Evolutionary conservation across 306 rosid species (phyloP).

Genomic region (Prunus fruticosa): DNA sequence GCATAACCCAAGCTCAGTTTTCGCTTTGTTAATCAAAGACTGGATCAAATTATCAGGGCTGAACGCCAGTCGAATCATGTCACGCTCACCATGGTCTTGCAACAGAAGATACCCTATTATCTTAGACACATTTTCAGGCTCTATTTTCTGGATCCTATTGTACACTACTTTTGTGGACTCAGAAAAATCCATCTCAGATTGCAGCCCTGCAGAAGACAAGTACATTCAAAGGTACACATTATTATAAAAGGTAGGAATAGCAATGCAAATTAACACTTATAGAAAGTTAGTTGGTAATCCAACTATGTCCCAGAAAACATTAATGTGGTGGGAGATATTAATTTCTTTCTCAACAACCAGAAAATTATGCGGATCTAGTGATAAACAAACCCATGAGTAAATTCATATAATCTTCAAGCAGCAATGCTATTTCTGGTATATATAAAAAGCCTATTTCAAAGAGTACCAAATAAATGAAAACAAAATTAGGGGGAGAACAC

Average conservation of each 20-base stretch:
- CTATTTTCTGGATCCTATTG: constrained; percentile 33
- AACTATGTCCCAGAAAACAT: neutral
- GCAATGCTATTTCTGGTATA: neutral
- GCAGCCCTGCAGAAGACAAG: constrained; percentile 12
- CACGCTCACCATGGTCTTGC: constrained; percentile 36
- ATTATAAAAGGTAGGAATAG: neutral
- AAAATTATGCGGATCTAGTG: constrained; percentile 1
- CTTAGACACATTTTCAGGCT: constrained; percentile 36
- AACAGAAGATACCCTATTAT: constrained; percentile 35
- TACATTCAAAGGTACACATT: neutral
- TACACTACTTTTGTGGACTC: constrained; percentile 34
- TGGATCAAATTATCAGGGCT: constrained; percentile 38
- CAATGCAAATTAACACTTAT: neutral
- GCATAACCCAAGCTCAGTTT: constrained; percentile 33
- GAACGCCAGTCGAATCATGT: constrained; percentile 46
- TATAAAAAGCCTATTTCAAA: neutral
- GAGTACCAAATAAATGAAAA: neutral
- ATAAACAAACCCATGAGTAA: neutral
- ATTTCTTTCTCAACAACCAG: neutral
- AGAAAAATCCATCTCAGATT: constrained; percentile 31
- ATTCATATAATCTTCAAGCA: neutral
- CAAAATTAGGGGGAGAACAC: neutral
- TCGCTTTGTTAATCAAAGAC: constrained; percentile 37
- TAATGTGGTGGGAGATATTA: neutral
- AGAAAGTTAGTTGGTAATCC: neutral